Evolutionary conservation across 768 basidiomycete genomes (phyloP), one percentile per base, ranked within the genome.

Genomic region (Suillus discolor): DNA sequence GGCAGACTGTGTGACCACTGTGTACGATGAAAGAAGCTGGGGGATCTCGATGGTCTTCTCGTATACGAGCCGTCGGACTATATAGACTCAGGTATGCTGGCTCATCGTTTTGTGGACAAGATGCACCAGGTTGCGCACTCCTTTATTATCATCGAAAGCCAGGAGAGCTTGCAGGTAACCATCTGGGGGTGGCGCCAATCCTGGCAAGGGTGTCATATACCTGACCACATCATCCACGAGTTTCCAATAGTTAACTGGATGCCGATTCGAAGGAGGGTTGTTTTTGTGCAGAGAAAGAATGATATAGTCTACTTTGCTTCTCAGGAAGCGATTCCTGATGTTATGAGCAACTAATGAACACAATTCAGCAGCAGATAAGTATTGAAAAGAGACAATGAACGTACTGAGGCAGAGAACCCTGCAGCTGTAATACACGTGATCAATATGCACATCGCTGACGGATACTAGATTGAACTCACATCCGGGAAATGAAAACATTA

Each of bases 371-470:
- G 28, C 25, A 12, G 42, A 62, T 23, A 5, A 1, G 28, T 42
- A 42, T 51, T 31, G 31, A 20, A 23, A 59, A 25, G 2, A 16
- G 12, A 41, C 51, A 25, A 7, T 2, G 44, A 9, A 79, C 84
- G 55, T 71, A 87, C 87, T 66, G 38, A 88, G 70, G 64, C 81
- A 83, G 8, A 87, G 68, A 12, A 79, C 77, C 66, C 79, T 77
- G 68, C 84, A 87, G 23, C 87, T 87, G 53, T 38, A 23, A 41
- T 62, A 54, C 6, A 12, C 57, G 23, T 70, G 64, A 28, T n/a
- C 44, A 47, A 18, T 38, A 9, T 63, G 38, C 25, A 13, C 23
- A 51, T 57, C n/a, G 15, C 23, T 4, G 23, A 25, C 8, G 23
- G 28, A 49, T 18, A 13, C 1, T 13, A 34, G 13, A 41, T 2